Evolutionary conservation across 2,329 filamentous ascomycete genomes (phyloP), one percentile per base, ranked within the genome.

Genomic region (Exophiala calicioides): DNA sequence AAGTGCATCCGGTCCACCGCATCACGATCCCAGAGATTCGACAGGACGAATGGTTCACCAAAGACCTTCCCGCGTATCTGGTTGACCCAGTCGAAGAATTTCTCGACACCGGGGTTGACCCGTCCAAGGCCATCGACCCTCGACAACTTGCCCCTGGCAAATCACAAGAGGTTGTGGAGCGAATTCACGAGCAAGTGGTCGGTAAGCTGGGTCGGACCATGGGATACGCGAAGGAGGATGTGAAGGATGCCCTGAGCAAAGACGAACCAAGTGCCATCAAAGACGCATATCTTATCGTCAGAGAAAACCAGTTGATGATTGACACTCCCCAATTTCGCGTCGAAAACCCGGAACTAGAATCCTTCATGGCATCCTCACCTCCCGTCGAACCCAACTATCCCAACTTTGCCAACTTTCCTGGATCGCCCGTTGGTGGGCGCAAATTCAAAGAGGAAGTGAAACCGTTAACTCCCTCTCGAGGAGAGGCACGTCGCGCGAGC

Each of bases 201-300:
- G 86, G 90, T 50, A 97, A 97, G 74, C 85, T 98, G 42, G 93
- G 91, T 62, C 93, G 91, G 71, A 96, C 90, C 1, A 97, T 98
- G 90, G 93, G 93, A 50, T 98, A 98, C 65, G 90, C 86, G 26
- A 91, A 88, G 65, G 86, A 86, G 52, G 93, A 98, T 72, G 91
- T 98, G 42, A 87, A 96, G 64, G 93, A 97, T 68, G 91, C 93
- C 16, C 74, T 98, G 53, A 85, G 86, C 61, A 90, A 89, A 46
- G 84, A 93, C 42, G 93, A 98, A 66, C 93, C 93, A 9, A 97
- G 90, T 48, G 90, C 93, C 8, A 96, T 98, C 75, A 98, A 98
- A 71, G 93, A 98, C 69, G 93, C 93, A 1, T 98, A 97, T 71
- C 84, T 96, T 70, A 98, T 98, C 66, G 89, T 98, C 19, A 83